phyloP scores from a whole-genome alignment of 352 stramenopile species.

The Aphanomyces euteiches region DNA sequence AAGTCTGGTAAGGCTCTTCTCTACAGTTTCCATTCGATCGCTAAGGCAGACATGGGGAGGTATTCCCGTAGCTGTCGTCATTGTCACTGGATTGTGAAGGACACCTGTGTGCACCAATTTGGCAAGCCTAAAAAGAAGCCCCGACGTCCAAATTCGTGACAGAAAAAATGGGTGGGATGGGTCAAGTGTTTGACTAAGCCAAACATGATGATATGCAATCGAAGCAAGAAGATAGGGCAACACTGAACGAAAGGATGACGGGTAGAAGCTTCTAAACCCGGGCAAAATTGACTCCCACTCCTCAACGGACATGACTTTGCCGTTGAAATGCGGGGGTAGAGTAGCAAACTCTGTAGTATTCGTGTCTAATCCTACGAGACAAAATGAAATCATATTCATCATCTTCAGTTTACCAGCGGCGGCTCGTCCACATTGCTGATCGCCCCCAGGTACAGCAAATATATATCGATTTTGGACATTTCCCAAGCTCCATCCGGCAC shows the following conservation, averaged over 20 bases:
- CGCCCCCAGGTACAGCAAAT: neutral
- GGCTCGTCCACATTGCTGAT: neutral
- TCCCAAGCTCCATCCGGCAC: conserved; percentile 4
- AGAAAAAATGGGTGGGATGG: neutral
- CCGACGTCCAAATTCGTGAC: neutral
- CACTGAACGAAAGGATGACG: neutral
- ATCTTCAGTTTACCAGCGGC: conserved; percentile 2
- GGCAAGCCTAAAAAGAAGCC: neutral
- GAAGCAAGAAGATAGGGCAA: neutral
- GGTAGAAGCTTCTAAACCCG: neutral
- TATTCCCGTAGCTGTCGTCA: neutral
- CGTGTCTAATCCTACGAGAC: neutral
- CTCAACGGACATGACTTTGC: neutral
- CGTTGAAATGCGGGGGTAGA: conserved; percentile 1
- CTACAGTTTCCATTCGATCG: neutral
- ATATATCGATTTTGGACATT: conserved; percentile 3
- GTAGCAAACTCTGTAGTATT: neutral
- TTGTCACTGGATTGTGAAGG: neutral
- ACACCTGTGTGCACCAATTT: neutral
- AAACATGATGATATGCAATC: neutral
- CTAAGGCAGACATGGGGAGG: conserved; percentile 1
- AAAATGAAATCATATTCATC: neutral
- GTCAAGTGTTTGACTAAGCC: neutral
- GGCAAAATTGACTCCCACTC: conserved; percentile 3
- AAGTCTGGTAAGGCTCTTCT: neutral